phyloP scores from a whole-genome alignment of 306 rosid genomes.

The peach (Prunus persica) region DNA sequence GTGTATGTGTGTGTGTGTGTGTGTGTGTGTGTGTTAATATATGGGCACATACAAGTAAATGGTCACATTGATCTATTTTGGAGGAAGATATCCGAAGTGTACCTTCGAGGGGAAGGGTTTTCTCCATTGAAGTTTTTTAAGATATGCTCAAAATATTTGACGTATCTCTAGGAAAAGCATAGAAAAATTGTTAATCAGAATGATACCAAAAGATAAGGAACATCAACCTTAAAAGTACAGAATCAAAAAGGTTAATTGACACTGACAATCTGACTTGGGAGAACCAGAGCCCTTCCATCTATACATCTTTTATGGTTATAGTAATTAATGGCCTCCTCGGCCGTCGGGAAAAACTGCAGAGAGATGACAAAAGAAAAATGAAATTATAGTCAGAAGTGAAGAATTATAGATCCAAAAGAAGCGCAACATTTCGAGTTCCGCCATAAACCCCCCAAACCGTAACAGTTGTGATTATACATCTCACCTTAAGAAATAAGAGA shows the following conservation, averaged over 20 bases:
- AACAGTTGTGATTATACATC: slow-evolving; percentile 17
- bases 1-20: too few species aligned
- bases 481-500: slow-evolving; percentile 83
- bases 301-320: slow-evolving; percentile 88
- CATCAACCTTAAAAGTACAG: slow-evolving; percentile 8
- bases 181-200: slow-evolving; percentile 31
- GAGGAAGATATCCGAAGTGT: slow-evolving; percentile 12
- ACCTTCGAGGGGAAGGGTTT: slow-evolving; percentile 80
- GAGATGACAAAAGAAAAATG: slow-evolving; percentile 17
- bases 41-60: background rate
- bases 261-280: slow-evolving; percentile 93
- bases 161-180: slow-evolving; percentile 64
- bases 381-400: slow-evolving; percentile 2
- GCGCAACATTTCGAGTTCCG: background rate
- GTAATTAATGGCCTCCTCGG: slow-evolving; percentile 76
- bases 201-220: slow-evolving; percentile 17
- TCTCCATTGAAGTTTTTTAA: slow-evolving; percentile 65
- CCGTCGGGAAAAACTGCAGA: slow-evolving; percentile 78
- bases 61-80: slow-evolving; percentile 6
- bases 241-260: slow-evolving; percentile 16
- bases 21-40: too few species aligned
- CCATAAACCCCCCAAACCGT: slow-evolving; percentile 1
- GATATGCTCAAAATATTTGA: slow-evolving; percentile 71
- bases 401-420: slow-evolving; percentile 12
- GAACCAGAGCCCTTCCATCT: slow-evolving; percentile 89